Evolutionary conservation across 2,329 filamentous ascomycete species (phyloP), one percentile per base, ranked within the genome.

Genomic region (Emmonsia crescens): DNA sequence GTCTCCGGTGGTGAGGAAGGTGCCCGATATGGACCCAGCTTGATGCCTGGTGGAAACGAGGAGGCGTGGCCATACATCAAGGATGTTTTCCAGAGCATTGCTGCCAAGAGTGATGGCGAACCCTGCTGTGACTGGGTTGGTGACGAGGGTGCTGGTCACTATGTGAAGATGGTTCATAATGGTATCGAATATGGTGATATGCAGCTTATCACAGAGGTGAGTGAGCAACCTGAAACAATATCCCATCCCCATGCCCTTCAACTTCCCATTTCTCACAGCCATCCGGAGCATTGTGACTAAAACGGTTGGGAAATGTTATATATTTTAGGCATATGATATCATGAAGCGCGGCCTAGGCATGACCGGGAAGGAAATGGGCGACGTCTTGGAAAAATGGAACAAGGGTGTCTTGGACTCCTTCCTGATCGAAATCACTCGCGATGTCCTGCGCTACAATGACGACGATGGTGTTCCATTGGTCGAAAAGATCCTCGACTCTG

Each of bases 91-190:
- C 94, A 99, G 83, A 86, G 86, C 82, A 96, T 99, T 76, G 85
- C 94, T 67, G 94, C 94, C 78, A 97, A 99, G 87, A 95, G 89
- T 78, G 93, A 96, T 74, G 88, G 87, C 73, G 94, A 99, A 85
- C 82, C 94, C 68, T 99, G 94, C 87, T 99, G 94, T 76, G 94
- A 99, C 80, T 99, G 94, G 94, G 94, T 99, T 72, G 94, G 94
- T 82, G 94, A 97, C 80, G 91, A 97, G 79, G 94, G 94, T 86
- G 90, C 94, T 80, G 94, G 94, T 72, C 94, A 99, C 87, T 99
- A 96, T 84, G 93, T 99, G 83, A 99, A 99, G 89, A 99, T 99
- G 94, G 94, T 99, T 67, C 94, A 99, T 88, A 99, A 99, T 82
- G 94, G 94, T 85, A 99, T 99, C 73, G 94, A 99, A 83, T 99